Evolutionary conservation across 108 stramenopile species (phyloP).

Genomic region (Mediolabrus comicus): DNA sequence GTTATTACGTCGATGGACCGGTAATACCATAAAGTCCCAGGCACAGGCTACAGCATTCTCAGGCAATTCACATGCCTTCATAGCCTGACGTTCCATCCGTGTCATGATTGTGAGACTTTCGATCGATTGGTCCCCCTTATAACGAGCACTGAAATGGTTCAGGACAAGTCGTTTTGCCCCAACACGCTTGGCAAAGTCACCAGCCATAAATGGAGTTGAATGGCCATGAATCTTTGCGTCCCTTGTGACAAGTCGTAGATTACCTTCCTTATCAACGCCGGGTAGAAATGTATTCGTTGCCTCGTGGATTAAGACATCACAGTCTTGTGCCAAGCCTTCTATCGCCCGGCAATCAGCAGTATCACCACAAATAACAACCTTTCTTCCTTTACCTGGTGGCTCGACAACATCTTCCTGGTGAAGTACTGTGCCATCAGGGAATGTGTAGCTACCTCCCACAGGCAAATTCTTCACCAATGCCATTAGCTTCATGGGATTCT

Average conservation of each 20-base stretch:
- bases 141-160: slow-evolving; percentile 85
- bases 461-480: slow-evolving; percentile 82
- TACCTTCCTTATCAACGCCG: slow-evolving; percentile 71
- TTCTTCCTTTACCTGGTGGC: slow-evolving; percentile 78
- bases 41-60: slow-evolving; percentile 72
- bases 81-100: slow-evolving; percentile 79
- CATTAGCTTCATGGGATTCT: slow-evolving; percentile 84
- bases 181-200: slow-evolving; percentile 65
- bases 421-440: slow-evolving; percentile 90
- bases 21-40: slow-evolving; percentile 85
- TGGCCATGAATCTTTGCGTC: slow-evolving; percentile 86
- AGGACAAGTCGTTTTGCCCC: slow-evolving; percentile 74
- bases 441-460: slow-evolving; percentile 70
- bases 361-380: slow-evolving; percentile 93
- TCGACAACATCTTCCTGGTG: slow-evolving; percentile 83
- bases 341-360: slow-evolving; percentile 77
- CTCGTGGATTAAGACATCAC: slow-evolving; percentile 90
- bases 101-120: slow-evolving; percentile 84
- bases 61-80: slow-evolving; percentile 62
- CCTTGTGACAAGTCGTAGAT: slow-evolving; percentile 47
- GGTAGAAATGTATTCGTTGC: slow-evolving; percentile 83
- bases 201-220: slow-evolving; percentile 85
- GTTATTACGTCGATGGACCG: slow-evolving; percentile 24
- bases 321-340: slow-evolving; percentile 61
- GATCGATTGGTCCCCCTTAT: slow-evolving; percentile 76